phyloP scores from a whole-genome alignment of 2,329 filamentous ascomycete genomes.

The Aureobasidium mangrovei region DNA sequence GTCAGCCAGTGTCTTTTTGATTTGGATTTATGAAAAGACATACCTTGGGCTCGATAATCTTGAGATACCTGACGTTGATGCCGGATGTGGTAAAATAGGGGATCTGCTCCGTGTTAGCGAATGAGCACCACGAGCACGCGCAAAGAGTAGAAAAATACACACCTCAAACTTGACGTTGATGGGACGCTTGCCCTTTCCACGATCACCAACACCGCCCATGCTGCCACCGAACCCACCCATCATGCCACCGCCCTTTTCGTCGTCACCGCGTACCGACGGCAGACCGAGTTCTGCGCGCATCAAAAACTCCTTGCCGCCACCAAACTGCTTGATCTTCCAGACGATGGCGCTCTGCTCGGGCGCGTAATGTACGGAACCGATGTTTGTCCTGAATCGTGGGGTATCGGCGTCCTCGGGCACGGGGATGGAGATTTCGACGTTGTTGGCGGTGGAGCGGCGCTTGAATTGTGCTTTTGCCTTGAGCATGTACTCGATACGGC shows the following conservation, averaged over 20 bases:
- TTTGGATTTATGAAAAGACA: not conserved
- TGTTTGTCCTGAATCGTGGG: slow-evolving; percentile 92
- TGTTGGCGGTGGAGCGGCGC: slow-evolving; percentile 92
- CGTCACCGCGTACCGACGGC: slow-evolving; percentile 87
- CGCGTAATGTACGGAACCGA: slow-evolving; percentile 93
- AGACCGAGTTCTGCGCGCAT: slow-evolving; percentile 96
- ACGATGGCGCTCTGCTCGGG: slow-evolving; percentile 96
- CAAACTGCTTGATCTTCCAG: slow-evolving; percentile 99
- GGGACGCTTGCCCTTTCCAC: slow-evolving; percentile 89
- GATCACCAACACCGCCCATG: slow-evolving; percentile 81
- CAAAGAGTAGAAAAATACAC: not conserved
- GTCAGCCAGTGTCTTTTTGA: not conserved
- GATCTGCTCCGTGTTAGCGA: slow-evolving; percentile 44
- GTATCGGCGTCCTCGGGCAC: slow-evolving; percentile 96
- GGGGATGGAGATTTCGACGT: slow-evolving; percentile 94
- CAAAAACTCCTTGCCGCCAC: slow-evolving; percentile 94
- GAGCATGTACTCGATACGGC: slow-evolving; percentile 96
- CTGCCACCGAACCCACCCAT: slow-evolving; percentile 94
- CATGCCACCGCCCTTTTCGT: slow-evolving; percentile 94
- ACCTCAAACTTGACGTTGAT: slow-evolving; percentile 96
- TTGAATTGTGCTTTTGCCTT: slow-evolving; percentile 98
- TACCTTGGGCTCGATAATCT: slow-evolving; percentile 99
- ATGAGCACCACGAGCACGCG: not conserved
- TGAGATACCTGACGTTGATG: slow-evolving; percentile 95
- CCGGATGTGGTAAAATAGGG: slow-evolving; percentile 99